Evolutionary conservation across 805 yeast species (phyloP), one percentile per base, ranked within the genome.

Genomic region (Starmerella roubikii): DNA sequence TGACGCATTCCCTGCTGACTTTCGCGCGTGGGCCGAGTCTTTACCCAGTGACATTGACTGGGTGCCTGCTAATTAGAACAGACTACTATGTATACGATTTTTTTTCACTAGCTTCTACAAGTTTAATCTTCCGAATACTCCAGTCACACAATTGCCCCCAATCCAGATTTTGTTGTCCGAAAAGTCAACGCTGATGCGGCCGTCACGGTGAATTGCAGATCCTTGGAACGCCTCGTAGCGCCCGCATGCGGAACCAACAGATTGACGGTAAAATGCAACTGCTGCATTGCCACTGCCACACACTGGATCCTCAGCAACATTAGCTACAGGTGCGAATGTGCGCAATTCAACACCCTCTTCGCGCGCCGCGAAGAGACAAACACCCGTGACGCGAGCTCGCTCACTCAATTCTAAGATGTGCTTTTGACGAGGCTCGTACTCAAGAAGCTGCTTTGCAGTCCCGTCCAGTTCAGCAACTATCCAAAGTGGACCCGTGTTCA

Each of bases 251-350:
- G 13, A 10, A n/a, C 15, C 16, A 3, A 9, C 39, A 27, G 38
- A 21, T 13, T 15, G 16, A 22, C 34, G 38, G 31, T 42, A 41
- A 11, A 29, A 37, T 3, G 53, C 53, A 3, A 50, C 47, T 1
- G 52, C 47, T 2, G 50, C 53, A 31, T 50, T 49, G 7, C 52
- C 49, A 25, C 52, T 48, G 9, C 54, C 53, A 23, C 51, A 45
- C 2, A 47, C 51, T 9, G 49, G 51, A 22, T 47, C 49, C 21
- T 47, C 49, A 26, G 18, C 11, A 11, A 44, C 37, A 9, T 40
- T 39, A 3, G 11, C 34, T 3, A n/a, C 27, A 1, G 47, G 43
- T 3, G 44, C 49, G 28, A 45, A 44, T 5, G 53, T 42, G 12
- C 53, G 43, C 28, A 47, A 25, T 19, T 47, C 46, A 28, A 41